Evolutionary conservation across 148 eudicot genomes (phyloP).

Genomic region (Cornus suecica): DNA sequence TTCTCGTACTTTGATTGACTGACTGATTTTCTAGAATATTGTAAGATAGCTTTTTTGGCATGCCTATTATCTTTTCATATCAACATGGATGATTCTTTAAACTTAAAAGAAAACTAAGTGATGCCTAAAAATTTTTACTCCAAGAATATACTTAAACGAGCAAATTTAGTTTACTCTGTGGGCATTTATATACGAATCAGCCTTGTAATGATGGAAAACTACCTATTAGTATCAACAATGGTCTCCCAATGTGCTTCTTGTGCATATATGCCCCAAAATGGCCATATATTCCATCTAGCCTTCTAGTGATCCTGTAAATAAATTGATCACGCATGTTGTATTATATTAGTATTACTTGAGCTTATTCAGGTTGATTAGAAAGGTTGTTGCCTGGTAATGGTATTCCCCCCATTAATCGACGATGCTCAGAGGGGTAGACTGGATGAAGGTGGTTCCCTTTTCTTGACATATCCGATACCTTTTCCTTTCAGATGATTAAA

Average conservation of each 20-base stretch:
- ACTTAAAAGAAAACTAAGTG: too few species aligned
- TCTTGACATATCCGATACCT: background rate
- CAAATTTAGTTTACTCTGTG: background rate
- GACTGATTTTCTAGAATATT: background rate
- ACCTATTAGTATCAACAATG: too few species aligned
- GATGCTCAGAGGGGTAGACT: background rate
- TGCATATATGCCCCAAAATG: background rate
- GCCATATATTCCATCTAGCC: background rate
- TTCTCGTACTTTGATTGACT: background rate
- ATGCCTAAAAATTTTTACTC: background rate
- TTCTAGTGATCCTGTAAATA: background rate
- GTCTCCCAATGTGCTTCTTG: background rate
- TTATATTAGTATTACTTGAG: too few species aligned
- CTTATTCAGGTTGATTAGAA: background rate
- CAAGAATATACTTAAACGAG: background rate
- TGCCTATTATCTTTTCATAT: background rate
- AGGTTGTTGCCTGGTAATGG: background rate
- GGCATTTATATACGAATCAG: background rate
- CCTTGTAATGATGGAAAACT: background rate
- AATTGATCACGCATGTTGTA: background rate
- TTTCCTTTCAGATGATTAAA: background rate
- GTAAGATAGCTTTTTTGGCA: background rate
- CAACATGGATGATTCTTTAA: background rate
- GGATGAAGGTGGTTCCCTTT: background rate
- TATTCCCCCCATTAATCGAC: background rate